Conservation (phyloP, 2,329 filamentous ascomycete genomes). For the Diaporthe amygdali region DNA sequence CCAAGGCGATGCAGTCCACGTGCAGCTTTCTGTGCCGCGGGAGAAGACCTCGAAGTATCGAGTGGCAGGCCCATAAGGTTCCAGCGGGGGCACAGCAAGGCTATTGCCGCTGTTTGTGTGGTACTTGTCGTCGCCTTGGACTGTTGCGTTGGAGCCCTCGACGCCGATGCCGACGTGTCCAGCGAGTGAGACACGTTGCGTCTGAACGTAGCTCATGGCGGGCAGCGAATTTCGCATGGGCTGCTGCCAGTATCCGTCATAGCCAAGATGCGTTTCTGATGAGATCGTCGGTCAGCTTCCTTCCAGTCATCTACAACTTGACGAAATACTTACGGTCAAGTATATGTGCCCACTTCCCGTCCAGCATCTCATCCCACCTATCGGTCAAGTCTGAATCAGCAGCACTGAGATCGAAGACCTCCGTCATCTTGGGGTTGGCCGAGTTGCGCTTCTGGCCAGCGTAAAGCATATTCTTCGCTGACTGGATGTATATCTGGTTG, state of each 20-base stretch:
- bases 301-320: background rate
- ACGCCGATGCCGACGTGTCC: conserved; percentile 69
- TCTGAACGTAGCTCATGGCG: conserved; percentile 64
- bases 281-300: background rate
- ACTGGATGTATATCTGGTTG: conserved; percentile 56
- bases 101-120: conserved; percentile 60
- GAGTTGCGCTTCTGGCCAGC: conserved; percentile 58
- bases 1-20: conserved; percentile 55
- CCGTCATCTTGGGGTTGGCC: conserved; percentile 58
- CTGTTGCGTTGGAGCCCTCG: conserved; percentile 69
- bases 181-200: conserved; percentile 59
- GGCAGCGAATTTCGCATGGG: conserved; percentile 74
- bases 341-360: conserved; percentile 68
- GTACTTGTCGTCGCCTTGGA: conserved; percentile 70
- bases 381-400: conserved; percentile 61
- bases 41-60: conserved; percentile 70
- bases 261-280: conserved; percentile 58
- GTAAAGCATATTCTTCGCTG: conserved; percentile 57
- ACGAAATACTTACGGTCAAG: conserved; percentile 54
- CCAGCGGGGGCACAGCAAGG: conserved; percentile 60
- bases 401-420: conserved; percentile 59
- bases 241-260: conserved; percentile 68
- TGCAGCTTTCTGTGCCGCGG: conserved; percentile 57
- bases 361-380: conserved; percentile 61
- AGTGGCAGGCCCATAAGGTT: conserved; percentile 59